These are phyloP conservation scores for Ophiostoma sp. DNA, from an alignment of 2,329 filamentous ascomycete genomes.

Conservation along the genomic window DNA sequence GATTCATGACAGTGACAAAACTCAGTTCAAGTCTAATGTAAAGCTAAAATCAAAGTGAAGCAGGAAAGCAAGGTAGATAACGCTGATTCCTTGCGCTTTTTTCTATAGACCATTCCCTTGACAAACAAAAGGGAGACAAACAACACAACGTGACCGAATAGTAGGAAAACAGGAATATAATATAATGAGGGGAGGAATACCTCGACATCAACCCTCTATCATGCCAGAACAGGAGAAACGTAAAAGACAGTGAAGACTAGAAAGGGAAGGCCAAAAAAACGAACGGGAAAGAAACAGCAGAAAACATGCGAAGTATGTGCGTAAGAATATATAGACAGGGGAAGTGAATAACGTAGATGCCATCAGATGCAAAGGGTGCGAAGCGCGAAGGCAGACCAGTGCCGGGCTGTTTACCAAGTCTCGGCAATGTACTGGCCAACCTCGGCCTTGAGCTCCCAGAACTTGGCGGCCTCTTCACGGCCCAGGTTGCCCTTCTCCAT, in stretches of 20 bases:
- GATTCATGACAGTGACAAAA: background rate
- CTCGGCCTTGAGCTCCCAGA: slow-evolving; percentile 88
- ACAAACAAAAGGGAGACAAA: background rate
- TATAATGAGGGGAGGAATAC: background rate
- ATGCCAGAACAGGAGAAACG: background rate
- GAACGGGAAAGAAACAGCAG: background rate
- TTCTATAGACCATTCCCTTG: slow-evolving; percentile 1
- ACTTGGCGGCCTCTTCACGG: slow-evolving; percentile 72
- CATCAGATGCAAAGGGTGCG: background rate
- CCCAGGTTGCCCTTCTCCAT: slow-evolving; percentile 89
- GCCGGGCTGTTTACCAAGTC: slow-evolving; percentile 49
- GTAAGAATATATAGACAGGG: slow-evolving; percentile 9
- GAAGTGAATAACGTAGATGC: background rate
- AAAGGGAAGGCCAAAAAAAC: background rate
- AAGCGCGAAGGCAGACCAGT: background rate
- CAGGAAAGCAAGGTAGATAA: background rate
- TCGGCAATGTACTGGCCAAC: slow-evolving; percentile 93
- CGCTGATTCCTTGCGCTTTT: background rate
- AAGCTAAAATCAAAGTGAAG: background rate
- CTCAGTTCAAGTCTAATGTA: background rate
- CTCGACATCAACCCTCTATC: background rate
- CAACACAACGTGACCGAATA: background rate
- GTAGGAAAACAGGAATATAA: background rate
- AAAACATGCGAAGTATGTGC: background rate
- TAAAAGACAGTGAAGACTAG: too few species aligned